phyloP scores from a whole-genome alignment of 805 yeast species.

The Aciculoconidium aculeatum region DNA sequence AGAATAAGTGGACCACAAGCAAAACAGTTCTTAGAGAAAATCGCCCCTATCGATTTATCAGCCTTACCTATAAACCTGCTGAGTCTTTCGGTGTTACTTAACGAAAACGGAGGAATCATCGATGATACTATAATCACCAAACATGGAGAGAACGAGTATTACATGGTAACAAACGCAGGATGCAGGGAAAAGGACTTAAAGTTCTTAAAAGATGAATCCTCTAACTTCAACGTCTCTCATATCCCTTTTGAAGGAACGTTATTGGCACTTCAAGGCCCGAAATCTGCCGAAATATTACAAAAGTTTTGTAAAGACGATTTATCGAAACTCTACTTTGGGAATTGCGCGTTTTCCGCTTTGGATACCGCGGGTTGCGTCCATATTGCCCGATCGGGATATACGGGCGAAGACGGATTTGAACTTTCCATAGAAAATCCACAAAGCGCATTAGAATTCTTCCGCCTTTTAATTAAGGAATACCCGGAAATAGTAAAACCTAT shows the following conservation, averaged over 20 bases:
- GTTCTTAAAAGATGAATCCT: constrained; percentile 53
- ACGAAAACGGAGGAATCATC: constrained; percentile 73
- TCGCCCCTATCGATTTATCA: constrained; percentile 86
- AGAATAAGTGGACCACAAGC: constrained; percentile 65
- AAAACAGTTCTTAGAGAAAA: constrained; percentile 58
- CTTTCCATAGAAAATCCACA: constrained; percentile 72
- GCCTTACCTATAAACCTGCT: constrained; percentile 51
- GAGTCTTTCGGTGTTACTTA: constrained; percentile 71
- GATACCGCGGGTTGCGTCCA: constrained; percentile 49
- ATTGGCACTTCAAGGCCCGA: constrained; percentile 91
- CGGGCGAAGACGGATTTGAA: constrained; percentile 98
- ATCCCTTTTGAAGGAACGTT: constrained; percentile 62
- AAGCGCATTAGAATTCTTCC: constrained; percentile 54
- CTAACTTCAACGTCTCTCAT: constrained; percentile 34
- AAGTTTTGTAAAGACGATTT: constrained; percentile 58
- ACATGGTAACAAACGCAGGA: constrained; percentile 95
- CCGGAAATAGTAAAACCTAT: constrained; percentile 68
- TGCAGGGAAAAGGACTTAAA: constrained; percentile 75
- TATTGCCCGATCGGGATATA: constrained; percentile 93
- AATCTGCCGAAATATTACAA: constrained; percentile 62
- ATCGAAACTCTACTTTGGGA: constrained; percentile 66
- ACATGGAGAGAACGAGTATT: constrained; percentile 67
- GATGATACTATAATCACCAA: constrained; percentile 92
- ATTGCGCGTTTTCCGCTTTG: constrained; percentile 36
- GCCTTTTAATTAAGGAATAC: constrained; percentile 46